Evolutionary conservation across 441 rosid species (phyloP).

Genomic region (Populus hybrid): DNA sequence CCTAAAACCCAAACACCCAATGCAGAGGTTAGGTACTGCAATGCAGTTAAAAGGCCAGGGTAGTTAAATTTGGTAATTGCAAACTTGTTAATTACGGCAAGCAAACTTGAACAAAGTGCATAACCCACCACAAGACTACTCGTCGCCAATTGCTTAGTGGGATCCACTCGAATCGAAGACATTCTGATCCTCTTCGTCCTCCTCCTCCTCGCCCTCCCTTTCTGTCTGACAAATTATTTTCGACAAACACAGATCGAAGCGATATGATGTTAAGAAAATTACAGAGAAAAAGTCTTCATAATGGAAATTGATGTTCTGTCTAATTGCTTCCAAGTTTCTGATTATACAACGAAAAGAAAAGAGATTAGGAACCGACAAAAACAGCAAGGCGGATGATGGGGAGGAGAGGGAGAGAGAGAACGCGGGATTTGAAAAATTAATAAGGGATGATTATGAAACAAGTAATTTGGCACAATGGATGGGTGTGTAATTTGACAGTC

Average conservation of each 20-base stretch:
- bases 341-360: neutral
- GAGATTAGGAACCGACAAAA: neutral
- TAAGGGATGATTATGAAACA: neutral
- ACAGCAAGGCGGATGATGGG: neutral
- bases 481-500: neutral
- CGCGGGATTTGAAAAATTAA: neutral
- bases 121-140: conserved; percentile 81
- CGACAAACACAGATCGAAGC: neutral
- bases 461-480: neutral
- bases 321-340: neutral
- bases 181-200: conserved; percentile 19
- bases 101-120: conserved; percentile 90
- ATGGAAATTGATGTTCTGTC: neutral
- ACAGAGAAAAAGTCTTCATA: neutral
- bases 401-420: neutral
- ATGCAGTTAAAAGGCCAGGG: conserved; percentile 87
- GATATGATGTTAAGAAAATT: neutral
- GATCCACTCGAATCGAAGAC: conserved; percentile 53
- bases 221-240: neutral
- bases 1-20: conserved; percentile 82
- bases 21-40: conserved; percentile 77
- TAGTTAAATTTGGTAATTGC: conserved; percentile 85
- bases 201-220: neutral
- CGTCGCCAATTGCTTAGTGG: conserved; percentile 56
- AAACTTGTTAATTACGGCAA: conserved; percentile 86